Evolutionary conservation across 1,139 yeast species (phyloP).

Genomic region (Magnusiomyces tetraspermus): DNA sequence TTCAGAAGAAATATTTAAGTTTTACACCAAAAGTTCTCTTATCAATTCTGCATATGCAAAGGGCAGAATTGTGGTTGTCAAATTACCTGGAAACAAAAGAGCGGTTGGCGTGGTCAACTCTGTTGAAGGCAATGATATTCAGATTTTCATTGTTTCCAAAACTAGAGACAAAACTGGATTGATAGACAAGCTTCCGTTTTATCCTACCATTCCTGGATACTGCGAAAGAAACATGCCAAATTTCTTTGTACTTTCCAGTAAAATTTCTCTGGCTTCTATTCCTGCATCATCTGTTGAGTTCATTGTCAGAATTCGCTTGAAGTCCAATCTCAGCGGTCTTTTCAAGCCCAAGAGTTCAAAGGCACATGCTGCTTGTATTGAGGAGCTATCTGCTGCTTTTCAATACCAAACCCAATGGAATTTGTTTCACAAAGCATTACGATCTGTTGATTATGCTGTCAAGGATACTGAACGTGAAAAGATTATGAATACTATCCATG

Average conservation of each 20-base stretch:
- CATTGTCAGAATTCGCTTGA: conserved; percentile 41
- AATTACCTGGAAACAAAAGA: conserved; percentile 38
- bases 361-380: conserved; percentile 37
- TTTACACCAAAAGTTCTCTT: conserved; percentile 38
- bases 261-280: conserved; percentile 37
- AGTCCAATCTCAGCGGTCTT: conserved; percentile 30
- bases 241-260: conserved; percentile 22
- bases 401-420: conserved; percentile 40
- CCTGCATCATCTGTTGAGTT: conserved; percentile 43
- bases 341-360: conserved; percentile 17
- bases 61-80: conserved; percentile 56
- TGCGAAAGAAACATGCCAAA: conserved; percentile 26
- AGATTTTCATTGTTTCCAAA: conserved; percentile 2
- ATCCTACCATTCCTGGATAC: conserved; percentile 36
- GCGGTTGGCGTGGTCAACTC: conserved; percentile 41
- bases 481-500: conserved; percentile 34
- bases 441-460: conserved; percentile 11
- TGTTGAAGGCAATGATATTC: conserved; percentile 1
- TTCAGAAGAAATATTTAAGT: conserved; percentile 40
- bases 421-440: conserved; percentile 28
- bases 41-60: conserved; percentile 40
- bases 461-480: conserved; percentile 36
- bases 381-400: conserved; percentile 37
- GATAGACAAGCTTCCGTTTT: conserved; percentile 40
- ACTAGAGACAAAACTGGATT: not conserved